Evolutionary conservation across 225 moss, liverwort and hornwort genomes (phyloP).

Genomic region (Bryoerythrophyllum caledonicum): DNA sequence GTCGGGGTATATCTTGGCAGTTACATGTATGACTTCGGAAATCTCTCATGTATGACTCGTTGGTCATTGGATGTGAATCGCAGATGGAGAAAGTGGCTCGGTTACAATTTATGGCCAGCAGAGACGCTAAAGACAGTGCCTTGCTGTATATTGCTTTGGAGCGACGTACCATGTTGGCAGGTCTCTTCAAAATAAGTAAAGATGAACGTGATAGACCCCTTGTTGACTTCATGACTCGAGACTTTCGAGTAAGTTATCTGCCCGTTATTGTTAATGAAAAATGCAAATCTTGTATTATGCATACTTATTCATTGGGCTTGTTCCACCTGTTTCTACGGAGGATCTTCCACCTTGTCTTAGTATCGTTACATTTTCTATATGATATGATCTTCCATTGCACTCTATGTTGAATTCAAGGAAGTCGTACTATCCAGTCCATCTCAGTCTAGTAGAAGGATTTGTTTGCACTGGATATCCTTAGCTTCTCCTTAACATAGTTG

Average conservation of each 20-base stretch:
- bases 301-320: too few species aligned
- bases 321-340: too few species aligned
- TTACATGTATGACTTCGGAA: not conserved
- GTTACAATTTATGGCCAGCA: constrained; percentile 77
- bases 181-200: constrained; percentile 89
- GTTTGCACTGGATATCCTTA: too few species aligned
- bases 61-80: constrained; percentile 22
- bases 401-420: not conserved
- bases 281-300: too few species aligned
- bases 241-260: constrained; percentile 68
- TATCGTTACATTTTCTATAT: not conserved
- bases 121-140: constrained; percentile 94
- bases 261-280: constrained; percentile 5
- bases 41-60: constrained; percentile 11
- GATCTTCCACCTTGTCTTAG: too few species aligned
- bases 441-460: too few species aligned
- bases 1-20: constrained; percentile 24
- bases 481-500: too few species aligned
- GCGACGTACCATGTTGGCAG: constrained; percentile 74
- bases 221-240: constrained; percentile 80
- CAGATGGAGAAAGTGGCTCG: constrained; percentile 96
- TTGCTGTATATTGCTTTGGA: constrained; percentile 90
- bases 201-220: constrained; percentile 87
- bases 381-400: constrained; percentile 14
- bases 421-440: too few species aligned